A percentile compares a stretch with the other conserved stretches of the same genome.
These are phyloP conservation scores for Scheffersomyces titani DNA, from an alignment of 1,139 yeast species.

Conservation along the genomic window DNA sequence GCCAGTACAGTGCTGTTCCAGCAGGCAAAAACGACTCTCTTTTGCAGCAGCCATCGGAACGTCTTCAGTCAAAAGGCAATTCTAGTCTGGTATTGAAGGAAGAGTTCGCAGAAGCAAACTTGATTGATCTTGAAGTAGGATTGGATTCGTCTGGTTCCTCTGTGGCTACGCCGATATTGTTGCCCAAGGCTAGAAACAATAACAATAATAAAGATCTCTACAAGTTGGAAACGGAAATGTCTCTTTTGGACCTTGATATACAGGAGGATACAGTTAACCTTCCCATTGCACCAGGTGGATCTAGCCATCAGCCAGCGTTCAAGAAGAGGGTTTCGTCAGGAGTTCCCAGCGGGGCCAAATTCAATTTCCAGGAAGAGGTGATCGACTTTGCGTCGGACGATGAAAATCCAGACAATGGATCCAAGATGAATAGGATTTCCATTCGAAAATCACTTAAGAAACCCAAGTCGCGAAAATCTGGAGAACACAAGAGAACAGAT, in stretches of 20 bases:
- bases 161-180: conserved; percentile 22
- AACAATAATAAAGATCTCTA: conserved; percentile 10
- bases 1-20: background rate
- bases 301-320: conserved; percentile 14
- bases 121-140: conserved; percentile 44
- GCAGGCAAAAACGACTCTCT: background rate
- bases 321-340: conserved; percentile 34
- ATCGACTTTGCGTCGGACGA: conserved; percentile 53
- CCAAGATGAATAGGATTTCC: conserved; percentile 43
- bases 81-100: background rate
- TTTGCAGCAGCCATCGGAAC: background rate
- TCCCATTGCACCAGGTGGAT: background rate
- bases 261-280: conserved; percentile 15
- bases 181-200: conserved; percentile 10
- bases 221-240: conserved; percentile 20
- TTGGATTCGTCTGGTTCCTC: conserved; percentile 33
- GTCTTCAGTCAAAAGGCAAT: conserved; percentile 1
- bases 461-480: conserved; percentile 33
- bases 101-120: conserved; percentile 13
- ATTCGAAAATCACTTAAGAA: conserved; percentile 43
- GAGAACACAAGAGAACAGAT: conserved; percentile 39
- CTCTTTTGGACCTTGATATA: conserved; percentile 35
- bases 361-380: conserved; percentile 45
- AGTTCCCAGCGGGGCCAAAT: conserved; percentile 31
- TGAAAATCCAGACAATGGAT: conserved; percentile 41